phyloP scores from a whole-genome alignment of 1,284 basidiomycete species.

The Moesziomyces sp. region DNA sequence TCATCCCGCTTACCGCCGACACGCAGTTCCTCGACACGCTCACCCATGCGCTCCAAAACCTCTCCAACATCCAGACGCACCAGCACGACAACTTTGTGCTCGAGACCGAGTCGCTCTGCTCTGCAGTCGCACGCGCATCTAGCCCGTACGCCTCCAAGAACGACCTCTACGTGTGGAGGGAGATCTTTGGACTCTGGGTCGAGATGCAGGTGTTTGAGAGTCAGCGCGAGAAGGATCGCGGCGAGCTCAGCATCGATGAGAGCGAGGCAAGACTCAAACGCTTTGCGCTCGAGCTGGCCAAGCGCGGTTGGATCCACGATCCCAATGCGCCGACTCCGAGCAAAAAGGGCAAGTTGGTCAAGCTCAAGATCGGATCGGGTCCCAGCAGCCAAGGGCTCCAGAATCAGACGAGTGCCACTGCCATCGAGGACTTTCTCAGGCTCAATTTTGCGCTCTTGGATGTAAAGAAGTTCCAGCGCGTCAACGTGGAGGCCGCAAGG shows the following conservation, averaged over 20 bases:
- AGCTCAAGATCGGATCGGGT: slow-evolving; percentile 48
- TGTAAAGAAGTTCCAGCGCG: slow-evolving; percentile 81
- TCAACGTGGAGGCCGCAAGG: slow-evolving; percentile 83
- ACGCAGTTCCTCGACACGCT: slow-evolving; percentile 83
- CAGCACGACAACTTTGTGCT: slow-evolving; percentile 76
- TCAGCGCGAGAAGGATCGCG: slow-evolving; percentile 77
- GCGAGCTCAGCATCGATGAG: slow-evolving; percentile 79
- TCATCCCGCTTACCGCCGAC: slow-evolving; percentile 85
- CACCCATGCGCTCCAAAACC: slow-evolving; percentile 76
- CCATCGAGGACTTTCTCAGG: slow-evolving; percentile 80
- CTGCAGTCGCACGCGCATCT: slow-evolving; percentile 70
- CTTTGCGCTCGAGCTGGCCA: slow-evolving; percentile 78
- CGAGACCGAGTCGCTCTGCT: slow-evolving; percentile 75
- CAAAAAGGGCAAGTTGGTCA: slow-evolving; percentile 45
- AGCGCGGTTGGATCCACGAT: slow-evolving; percentile 66
- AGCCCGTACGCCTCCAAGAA: slow-evolving; percentile 69
- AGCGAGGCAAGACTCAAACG: slow-evolving; percentile 77
- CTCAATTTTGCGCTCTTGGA: slow-evolving; percentile 85
- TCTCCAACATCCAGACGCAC: slow-evolving; percentile 76
- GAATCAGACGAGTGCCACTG: slow-evolving; percentile 45
- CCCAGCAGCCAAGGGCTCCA: slow-evolving; percentile 46
- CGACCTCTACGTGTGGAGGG: slow-evolving; percentile 91
- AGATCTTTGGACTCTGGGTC: slow-evolving; percentile 88
- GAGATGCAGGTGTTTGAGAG: slow-evolving; percentile 89
- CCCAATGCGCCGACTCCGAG: slow-evolving; percentile 24